These are phyloP conservation scores for Dioscorea zingiberensis DNA, from an alignment of 106 monocot genomes.

Conservation along the genomic window DNA sequence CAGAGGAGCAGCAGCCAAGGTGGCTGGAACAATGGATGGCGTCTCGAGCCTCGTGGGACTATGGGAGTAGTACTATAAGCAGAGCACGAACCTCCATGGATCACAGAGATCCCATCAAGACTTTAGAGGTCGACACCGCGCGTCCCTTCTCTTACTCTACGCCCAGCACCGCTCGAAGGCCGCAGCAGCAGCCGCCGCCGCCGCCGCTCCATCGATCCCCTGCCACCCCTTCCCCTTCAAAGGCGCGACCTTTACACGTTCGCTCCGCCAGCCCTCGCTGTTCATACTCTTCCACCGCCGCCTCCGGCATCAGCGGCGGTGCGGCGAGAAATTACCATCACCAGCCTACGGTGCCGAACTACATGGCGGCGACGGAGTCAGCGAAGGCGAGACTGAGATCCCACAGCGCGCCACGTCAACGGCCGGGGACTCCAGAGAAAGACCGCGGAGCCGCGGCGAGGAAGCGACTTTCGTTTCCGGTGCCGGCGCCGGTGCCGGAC, in stretches of 20 bases:
- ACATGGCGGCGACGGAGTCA: slow-evolving; percentile 98
- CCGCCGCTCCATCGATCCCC: slow-evolving; percentile 43
- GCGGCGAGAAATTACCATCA: background rate
- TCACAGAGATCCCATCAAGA: slow-evolving; percentile 76
- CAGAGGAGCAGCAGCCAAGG: slow-evolving; percentile 26
- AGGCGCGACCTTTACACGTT: slow-evolving; percentile 50
- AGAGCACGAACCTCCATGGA: slow-evolving; percentile 62
- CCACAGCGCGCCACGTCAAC: slow-evolving; percentile 89
- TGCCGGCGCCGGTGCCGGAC: slow-evolving; percentile 21
- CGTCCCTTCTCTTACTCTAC: slow-evolving; percentile 59
- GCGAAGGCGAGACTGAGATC: slow-evolving; percentile 78
- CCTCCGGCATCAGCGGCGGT: slow-evolving; percentile 4
- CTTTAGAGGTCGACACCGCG: slow-evolving; percentile 76
- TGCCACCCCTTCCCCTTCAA: slow-evolving; percentile 69
- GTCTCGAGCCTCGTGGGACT: slow-evolving; percentile 64
- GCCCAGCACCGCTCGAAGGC: slow-evolving; percentile 5
- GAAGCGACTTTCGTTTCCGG: slow-evolving; percentile 80
- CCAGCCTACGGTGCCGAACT: slow-evolving; percentile 52
- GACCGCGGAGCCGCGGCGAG: slow-evolving; percentile 30
- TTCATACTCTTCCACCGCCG: background rate
- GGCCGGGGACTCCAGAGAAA: slow-evolving; percentile 70
- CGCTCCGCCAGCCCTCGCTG: slow-evolving; percentile 87
- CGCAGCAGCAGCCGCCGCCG: background rate
- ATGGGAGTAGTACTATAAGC: slow-evolving; percentile 31
- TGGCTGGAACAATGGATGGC: slow-evolving; percentile 87